Base-by-base conservation (phyloP, 1,284 basidiomycete genomes). In the Sporisorium exsertum region DNA sequence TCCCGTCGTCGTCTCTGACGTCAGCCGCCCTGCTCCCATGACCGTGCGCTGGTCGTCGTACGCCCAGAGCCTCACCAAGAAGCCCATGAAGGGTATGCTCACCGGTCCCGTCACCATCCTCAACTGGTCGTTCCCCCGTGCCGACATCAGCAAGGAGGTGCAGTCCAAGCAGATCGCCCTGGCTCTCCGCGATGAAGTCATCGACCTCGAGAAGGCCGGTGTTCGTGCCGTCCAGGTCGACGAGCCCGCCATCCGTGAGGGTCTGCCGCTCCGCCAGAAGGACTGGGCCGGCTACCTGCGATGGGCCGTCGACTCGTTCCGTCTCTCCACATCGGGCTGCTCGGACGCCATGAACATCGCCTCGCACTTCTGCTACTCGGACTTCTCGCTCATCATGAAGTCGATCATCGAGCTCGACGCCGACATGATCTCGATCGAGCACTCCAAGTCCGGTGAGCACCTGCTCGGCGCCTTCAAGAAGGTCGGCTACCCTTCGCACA, bases 111-210 rank as follows among this genome's bases (percentile, higher is more conserved):
- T 87, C 73, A 87, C 86, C 64, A 97, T 99, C 88, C 91, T 99
- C 87, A 98, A 98, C 91, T 99, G 97, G 97, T 99, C 97, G 47
- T 99, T 99, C 96, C 97, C 97, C 84, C 96, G 97, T 88, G 94
- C 94, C 81, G 97, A 99, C 87, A 92, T 99, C 84, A 91, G 93
- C 71, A 94, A 94, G 87, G 97, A 99, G 88, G 87, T 96, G 76
- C 97, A 99, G 89, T 95, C 94, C 87, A 95, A 95, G 89, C 97
- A 99, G 88, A 92, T 99, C 83, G 97, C 97, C 64, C 91, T 99
- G 76, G 93, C 97, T 70, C 94, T 99, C 85, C 95, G 97, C 83
- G 97, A 99, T 86, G 97, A 99, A 88, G 97, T 99, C 77, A 82
- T 94, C 81, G 97, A 99, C 88, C 93, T 99, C 83, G 95, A 98